Evolutionary conservation across 2,329 filamentous ascomycete species (phyloP), one percentile per base, ranked within the genome.

Genomic region (Mycosphaerelloides madeirae): DNA sequence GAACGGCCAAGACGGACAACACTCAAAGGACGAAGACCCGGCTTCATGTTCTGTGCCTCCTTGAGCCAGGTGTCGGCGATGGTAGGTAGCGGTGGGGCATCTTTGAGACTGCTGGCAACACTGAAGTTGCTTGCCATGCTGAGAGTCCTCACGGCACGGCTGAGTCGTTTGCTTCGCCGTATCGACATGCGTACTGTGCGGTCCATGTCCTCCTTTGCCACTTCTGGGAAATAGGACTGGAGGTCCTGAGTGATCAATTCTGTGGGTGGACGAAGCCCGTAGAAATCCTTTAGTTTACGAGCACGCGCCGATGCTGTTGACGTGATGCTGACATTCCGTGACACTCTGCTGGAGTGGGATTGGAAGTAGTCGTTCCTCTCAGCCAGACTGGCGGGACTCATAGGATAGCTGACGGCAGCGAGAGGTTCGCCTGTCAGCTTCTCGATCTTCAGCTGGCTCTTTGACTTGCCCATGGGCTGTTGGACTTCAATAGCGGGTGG

Each of bases 231-330:
- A 73, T 97, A 98, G 0, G 90, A 95, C 1, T 88, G 93, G 48
- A 98, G 74, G 63, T 98, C 93, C 16, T 93, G 95, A 19, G 91
- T 91, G 62, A 98, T 98, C 64, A 98, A 79, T 71, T 98, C 93
- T 70, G 91, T 97, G 1, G 93, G 93, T 14, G 93, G 93, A 57
- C 93, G 79, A 53, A 93, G 83, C 28, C 91, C 91, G 59, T 94
- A 93, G 68, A 97, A 97, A 53, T 85, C 84, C 53, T 85, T 82
- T 35, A 90, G 72, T 20, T 81, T 74, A 22, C 72, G 61, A 40
- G 71, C 72, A 29, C 70, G 68, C 20, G 69, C 66, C 12, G 60
- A 57, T 49, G 68, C 57, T 45, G 67, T 60, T 9, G 63, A 59
- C 43, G 63, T 53, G 40, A 50, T 58, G 39, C 61, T 64, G 31